Percentiles rank a stretch among this genome's conserved stretches.
phyloP scores from a whole-genome alignment of 306 rosid genomes.

The Sicyos edulis region DNA sequence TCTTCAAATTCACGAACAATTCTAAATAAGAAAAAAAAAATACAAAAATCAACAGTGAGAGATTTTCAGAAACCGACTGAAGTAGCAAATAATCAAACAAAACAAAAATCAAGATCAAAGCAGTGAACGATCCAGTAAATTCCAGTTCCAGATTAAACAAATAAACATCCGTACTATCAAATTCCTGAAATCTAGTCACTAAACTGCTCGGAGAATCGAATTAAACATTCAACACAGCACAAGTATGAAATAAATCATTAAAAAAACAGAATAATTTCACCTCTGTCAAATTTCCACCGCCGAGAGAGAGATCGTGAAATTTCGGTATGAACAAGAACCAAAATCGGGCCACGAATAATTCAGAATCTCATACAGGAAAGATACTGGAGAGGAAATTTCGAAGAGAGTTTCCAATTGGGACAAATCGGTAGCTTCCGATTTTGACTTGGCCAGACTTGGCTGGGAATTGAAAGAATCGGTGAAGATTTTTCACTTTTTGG shows the following conservation, averaged over 20 bases:
- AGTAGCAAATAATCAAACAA: neutral
- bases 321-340: neutral
- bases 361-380: neutral
- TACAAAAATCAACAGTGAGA: neutral
- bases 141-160: neutral
- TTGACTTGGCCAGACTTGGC: neutral
- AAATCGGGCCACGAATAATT: neutral
- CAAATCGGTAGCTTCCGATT: neutral
- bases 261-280: neutral
- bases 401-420: neutral
- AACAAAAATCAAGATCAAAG: neutral
- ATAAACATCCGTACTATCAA: neutral
- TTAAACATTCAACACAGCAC: neutral
- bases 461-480: neutral
- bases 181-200: neutral
- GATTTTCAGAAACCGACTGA: neutral
- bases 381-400: neutral
- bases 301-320: conserved; percentile 6
- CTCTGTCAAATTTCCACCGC: neutral
- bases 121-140: neutral
- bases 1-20: neutral
- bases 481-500: neutral
- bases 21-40: neutral
- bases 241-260: neutral
- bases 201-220: neutral